A percentile compares a stretch with the other conserved stretches of the same genome.
These are phyloP conservation scores for Nepenthes mirabilis DNA, from an alignment of 148 eudicot genomes.

Conservation along the genomic window DNA sequence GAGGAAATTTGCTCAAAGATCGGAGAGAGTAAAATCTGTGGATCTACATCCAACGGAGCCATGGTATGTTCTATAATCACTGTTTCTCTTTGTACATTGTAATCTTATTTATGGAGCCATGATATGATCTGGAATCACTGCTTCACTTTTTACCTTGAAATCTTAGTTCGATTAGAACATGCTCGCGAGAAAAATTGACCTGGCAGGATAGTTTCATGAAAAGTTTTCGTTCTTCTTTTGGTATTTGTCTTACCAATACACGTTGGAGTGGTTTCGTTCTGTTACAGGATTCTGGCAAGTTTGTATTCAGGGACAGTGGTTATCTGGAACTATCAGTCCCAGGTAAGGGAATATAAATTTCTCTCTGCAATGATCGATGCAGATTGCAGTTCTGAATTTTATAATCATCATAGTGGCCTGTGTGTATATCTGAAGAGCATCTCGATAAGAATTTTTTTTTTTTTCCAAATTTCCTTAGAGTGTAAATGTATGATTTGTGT, in stretches of 20 bases:
- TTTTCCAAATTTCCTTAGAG: too few relatives aligned
- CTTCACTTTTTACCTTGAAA: background rate
- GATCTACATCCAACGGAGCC: conserved; percentile 91
- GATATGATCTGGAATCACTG: conserved; percentile 21
- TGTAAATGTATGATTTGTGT: too few relatives aligned
- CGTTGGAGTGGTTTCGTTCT: background rate
- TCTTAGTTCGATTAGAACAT: background rate
- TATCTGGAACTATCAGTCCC: conserved; percentile 84
- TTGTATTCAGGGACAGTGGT: conserved; percentile 70
- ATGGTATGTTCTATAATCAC: conserved; percentile 32
- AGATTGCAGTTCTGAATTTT: background rate
- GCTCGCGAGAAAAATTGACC: too few relatives aligned
- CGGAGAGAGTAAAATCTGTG: conserved; percentile 82
- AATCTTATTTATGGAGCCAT: conserved; percentile 23
- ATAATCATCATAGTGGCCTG: too few relatives aligned
- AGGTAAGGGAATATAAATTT: conserved; percentile 31
- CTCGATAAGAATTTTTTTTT: too few relatives aligned
- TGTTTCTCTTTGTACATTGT: background rate
- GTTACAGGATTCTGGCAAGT: conserved; percentile 71
- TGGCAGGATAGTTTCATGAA: background rate
- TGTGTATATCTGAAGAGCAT: too few relatives aligned
- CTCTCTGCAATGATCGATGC: background rate
- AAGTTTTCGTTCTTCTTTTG: background rate
- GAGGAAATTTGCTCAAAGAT: conserved; percentile 79
- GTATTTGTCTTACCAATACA: too few relatives aligned